Evolutionary conservation across 1,139 yeast genomes (phyloP), one percentile per base, ranked within the genome.

Genomic region (Tardiomyces blankii): DNA sequence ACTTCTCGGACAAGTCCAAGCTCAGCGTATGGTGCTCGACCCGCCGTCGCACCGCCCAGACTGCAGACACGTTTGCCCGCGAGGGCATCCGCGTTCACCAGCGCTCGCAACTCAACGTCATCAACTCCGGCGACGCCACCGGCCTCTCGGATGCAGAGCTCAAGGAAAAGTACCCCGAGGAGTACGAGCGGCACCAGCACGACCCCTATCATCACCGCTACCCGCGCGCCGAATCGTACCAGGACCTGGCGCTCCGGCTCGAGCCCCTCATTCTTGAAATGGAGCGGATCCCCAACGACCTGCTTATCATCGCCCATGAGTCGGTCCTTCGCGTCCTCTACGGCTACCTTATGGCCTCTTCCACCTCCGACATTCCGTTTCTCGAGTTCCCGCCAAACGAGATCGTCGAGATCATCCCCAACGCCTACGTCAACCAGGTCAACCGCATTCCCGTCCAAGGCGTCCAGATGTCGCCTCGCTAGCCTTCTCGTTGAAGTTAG

Each of bases 171-270:
- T 86, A 69, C 58, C 94, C 95, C 0, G 73, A 69, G 2, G 96
- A 88, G 54, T 84, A 74, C 59, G 73, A 70, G 48, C 80, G 76
- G 55, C 85, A 79, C 59, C 50, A 67, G 46, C 68, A 71, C 50
- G 96, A 89, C 62, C 96, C 96, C 2, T 93, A 91, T 61, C 96
- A 91, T 63, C 91, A 84, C 62, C 73, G 98, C 49, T 91, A 78
- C 62, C 87, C 96, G 7, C 73, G 97, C 46, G 87, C 95, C 0
- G 99, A 91, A 65, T 85, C 94, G 47, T 91, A 88, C 61, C 98
- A 91, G 64, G 98, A 91, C 63, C 73, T 93, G 48, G 97, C 98
- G 0, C 83, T 91, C 41, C 80, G 95, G 55, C 78, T 93, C 65
- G 98, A 93, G 64, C 96, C 98, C 0, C 71, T 91, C 50, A 79